Conservation (phyloP, 352 stramenopile genomes). For the Phytopythium cucurbitacearum region DNA sequence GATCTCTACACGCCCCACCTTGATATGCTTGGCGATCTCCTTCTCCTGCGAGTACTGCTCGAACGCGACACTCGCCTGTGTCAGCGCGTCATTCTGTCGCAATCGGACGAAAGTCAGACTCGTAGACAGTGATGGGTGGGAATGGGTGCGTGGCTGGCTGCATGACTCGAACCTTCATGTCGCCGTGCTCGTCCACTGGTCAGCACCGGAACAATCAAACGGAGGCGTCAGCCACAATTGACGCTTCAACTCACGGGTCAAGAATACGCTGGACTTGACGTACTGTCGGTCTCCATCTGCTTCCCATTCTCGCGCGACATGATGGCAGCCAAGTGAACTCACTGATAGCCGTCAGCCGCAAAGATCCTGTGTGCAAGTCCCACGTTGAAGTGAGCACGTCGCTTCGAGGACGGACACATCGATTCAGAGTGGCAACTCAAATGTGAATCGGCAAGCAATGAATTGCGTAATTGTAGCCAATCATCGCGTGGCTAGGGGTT, state of each 20-base stretch:
- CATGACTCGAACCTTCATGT: constrained; percentile 58
- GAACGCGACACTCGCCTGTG: constrained; percentile 57
- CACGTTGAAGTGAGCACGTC: too few relatives aligned
- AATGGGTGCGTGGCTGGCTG: not conserved
- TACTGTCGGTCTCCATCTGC: constrained; percentile 84
- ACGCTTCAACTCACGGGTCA: too few relatives aligned
- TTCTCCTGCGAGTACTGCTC: constrained; percentile 79
- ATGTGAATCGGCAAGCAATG: not conserved
- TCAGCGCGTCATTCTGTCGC: constrained; percentile 54
- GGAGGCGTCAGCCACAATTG: not conserved
- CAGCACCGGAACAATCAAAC: not conserved
- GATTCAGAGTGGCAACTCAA: constrained; percentile 3
- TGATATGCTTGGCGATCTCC: constrained; percentile 77
- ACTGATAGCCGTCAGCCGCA: too few relatives aligned
- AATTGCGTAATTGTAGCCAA: not conserved
- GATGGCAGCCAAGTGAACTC: not conserved
- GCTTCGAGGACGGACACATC: too few relatives aligned
- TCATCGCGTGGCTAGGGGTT: not conserved
- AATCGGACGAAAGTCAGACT: constrained; percentile 1
- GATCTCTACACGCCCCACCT: constrained; percentile 12
- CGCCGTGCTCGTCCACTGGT: constrained; percentile 77
- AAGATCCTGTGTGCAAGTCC: too few relatives aligned
- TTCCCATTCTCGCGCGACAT: constrained; percentile 66
- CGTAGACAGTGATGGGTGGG: not conserved
- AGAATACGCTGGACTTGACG: constrained; percentile 1